phyloP scores from a whole-genome alignment of 768 basidiomycete genomes.

The Pulveroboletus sp. region DNA sequence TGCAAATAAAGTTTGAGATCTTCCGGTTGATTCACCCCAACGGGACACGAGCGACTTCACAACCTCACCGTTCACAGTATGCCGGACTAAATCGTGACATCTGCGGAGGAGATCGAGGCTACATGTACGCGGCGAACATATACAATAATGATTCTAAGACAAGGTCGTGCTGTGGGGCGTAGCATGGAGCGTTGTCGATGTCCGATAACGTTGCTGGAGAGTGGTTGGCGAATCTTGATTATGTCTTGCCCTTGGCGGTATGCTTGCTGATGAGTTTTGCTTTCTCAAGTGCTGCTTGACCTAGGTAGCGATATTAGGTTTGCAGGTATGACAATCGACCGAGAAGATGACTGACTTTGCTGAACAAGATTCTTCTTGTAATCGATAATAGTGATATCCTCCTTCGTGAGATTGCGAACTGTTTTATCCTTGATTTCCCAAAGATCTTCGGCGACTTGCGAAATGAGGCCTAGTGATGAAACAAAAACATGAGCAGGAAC shows the following conservation, averaged over 20 bases:
- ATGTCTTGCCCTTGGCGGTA: slow-evolving; percentile 65
- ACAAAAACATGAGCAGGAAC: slow-evolving; percentile 9
- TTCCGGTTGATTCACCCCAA: slow-evolving; percentile 14
- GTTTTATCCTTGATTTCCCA: slow-evolving; percentile 98
- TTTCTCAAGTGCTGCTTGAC: slow-evolving; percentile 85
- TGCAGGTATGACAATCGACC: not conserved
- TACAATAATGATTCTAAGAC: slow-evolving; percentile 11
- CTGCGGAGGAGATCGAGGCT: slow-evolving; percentile 5
- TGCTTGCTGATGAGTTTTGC: slow-evolving; percentile 91
- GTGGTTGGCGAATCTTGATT: slow-evolving; percentile 13
- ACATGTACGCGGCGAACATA: slow-evolving; percentile 13
- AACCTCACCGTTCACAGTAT: slow-evolving; percentile 5
- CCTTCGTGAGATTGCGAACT: slow-evolving; percentile 87
- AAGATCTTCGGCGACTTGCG: slow-evolving; percentile 96
- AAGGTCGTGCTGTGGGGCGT: slow-evolving; percentile 5
- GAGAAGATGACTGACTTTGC: slow-evolving; percentile 53
- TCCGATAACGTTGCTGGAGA: not conserved
- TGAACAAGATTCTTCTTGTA: slow-evolving; percentile 87
- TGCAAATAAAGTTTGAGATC: slow-evolving; percentile 16
- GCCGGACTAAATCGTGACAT: slow-evolving; percentile 15
- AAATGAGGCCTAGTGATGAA: slow-evolving; percentile 69
- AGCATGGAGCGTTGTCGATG: slow-evolving; percentile 7
- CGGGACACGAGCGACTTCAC: slow-evolving; percentile 9
- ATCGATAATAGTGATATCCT: slow-evolving; percentile 86
- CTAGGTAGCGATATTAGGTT: slow-evolving; percentile 34